phyloP scores from a whole-genome alignment of 306 rosid species.

The Lithocarpus polystachyus region DNA sequence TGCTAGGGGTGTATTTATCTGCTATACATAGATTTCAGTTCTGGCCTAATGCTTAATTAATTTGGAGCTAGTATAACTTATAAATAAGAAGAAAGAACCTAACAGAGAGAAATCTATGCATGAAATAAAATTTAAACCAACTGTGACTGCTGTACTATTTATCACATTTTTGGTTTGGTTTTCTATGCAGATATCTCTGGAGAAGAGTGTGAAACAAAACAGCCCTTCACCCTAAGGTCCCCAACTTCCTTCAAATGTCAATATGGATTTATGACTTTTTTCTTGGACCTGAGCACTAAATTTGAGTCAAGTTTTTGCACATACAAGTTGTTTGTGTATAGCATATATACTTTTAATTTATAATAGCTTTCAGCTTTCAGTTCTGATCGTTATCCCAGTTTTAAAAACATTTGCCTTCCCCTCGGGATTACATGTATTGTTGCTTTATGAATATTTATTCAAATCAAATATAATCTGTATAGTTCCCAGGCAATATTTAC shows the following conservation, averaged over 20 bases:
- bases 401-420: neutral
- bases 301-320: slow-evolving; percentile 16
- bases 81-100: neutral
- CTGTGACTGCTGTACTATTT: slow-evolving; percentile 5
- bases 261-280: slow-evolving; percentile 35
- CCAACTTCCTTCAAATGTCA: slow-evolving; percentile 28
- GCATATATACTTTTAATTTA: slow-evolving; percentile 18
- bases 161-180: slow-evolving; percentile 15
- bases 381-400: slow-evolving; percentile 17
- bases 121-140: neutral
- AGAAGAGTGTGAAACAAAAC: slow-evolving; percentile 48
- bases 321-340: slow-evolving; percentile 30
- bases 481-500: neutral
- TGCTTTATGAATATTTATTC: neutral
- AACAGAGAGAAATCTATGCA: neutral
- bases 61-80: neutral
- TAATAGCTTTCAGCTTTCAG: neutral
- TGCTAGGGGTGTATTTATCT: neutral
- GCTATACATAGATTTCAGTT: neutral
- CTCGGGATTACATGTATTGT: neutral
- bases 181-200: slow-evolving; percentile 67
- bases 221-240: slow-evolving; percentile 25
- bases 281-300: neutral
- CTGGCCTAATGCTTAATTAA: neutral
- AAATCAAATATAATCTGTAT: neutral